These are phyloP conservation scores for Podospora tetraspora DNA, from an alignment of 495 filamentous ascomycete genomes.

Conservation along the genomic window DNA sequence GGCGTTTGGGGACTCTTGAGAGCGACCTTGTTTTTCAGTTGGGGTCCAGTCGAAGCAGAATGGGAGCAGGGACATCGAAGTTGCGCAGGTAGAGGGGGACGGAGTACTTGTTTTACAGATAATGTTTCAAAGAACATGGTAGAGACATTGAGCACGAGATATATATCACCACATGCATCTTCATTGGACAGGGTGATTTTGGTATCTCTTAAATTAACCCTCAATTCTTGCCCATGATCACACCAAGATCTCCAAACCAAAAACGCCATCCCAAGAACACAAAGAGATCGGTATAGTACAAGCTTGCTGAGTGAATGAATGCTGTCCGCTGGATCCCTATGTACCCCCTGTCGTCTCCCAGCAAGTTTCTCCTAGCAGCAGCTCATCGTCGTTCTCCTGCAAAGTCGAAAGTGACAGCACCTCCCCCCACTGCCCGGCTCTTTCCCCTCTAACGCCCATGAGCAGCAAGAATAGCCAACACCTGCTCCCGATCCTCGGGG, in stretches of 20 bases:
- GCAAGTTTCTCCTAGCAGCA: not conserved
- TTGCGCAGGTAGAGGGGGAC: not conserved
- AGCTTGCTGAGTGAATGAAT: not conserved
- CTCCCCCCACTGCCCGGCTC: too few species aligned
- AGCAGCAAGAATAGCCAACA: not conserved
- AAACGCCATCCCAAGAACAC: not conserved
- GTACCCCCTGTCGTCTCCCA: not conserved
- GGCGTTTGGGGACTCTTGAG: not conserved
- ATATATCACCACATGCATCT: not conserved
- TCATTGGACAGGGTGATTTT: not conserved
- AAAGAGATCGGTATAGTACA: not conserved
- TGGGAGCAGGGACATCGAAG: too few species aligned
- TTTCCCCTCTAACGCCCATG: conserved; percentile 20
- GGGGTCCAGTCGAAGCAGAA: not conserved
- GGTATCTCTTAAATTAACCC: not conserved
- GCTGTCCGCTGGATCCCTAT: not conserved
- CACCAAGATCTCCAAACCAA: not conserved
- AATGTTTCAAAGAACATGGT: not conserved
- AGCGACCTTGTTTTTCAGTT: not conserved
- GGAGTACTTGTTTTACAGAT: not conserved
- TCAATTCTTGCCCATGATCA: not conserved
- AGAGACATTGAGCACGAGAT: not conserved
- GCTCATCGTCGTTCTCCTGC: not conserved
- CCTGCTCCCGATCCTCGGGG: not conserved
- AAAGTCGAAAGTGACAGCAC: not conserved